These are phyloP conservation scores for Coelastrella sp. DNA, from an alignment of 139 green algal species.

Conservation along the genomic window DNA sequence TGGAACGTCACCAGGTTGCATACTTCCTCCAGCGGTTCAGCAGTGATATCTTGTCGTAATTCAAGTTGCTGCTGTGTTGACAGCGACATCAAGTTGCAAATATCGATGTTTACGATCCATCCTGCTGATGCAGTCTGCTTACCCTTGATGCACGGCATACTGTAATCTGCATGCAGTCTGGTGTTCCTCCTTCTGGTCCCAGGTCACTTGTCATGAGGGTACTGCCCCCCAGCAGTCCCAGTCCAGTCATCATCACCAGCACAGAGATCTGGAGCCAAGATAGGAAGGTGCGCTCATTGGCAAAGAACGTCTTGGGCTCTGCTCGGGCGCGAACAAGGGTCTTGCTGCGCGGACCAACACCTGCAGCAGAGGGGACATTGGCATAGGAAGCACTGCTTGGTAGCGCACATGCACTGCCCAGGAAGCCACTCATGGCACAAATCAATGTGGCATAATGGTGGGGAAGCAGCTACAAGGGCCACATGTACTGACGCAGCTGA, in stretches of 20 bases:
- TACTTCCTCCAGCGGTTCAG: no score
- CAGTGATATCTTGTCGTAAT: no score
- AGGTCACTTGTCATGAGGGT: neutral
- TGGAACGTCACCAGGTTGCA: no score
- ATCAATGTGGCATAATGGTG: no score
- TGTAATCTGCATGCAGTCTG: conserved; percentile 5
- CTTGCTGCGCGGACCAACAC: neutral
- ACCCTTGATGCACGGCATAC: conserved; percentile 38
- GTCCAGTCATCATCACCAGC: conserved; percentile 53
- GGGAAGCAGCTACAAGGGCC: no score
- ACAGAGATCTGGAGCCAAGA: conserved; percentile 37
- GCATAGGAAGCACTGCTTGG: neutral
- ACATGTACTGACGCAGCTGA: no score
- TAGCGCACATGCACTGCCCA: neutral
- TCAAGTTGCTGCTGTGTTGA: neutral
- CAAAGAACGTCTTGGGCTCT: conserved; percentile 93
- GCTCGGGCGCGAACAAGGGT: conserved; percentile 56
- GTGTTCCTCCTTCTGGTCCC: no score
- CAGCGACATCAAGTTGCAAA: neutral
- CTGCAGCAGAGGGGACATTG: neutral
- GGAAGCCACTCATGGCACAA: no score
- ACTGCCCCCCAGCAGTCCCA: conserved; percentile 45
- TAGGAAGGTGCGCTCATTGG: conserved; percentile 94
- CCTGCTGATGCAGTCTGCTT: neutral
- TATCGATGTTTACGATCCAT: neutral